phyloP scores from a whole-genome alignment of 441 rosid genomes.

The Pelargonium cotyledonis region DNA sequence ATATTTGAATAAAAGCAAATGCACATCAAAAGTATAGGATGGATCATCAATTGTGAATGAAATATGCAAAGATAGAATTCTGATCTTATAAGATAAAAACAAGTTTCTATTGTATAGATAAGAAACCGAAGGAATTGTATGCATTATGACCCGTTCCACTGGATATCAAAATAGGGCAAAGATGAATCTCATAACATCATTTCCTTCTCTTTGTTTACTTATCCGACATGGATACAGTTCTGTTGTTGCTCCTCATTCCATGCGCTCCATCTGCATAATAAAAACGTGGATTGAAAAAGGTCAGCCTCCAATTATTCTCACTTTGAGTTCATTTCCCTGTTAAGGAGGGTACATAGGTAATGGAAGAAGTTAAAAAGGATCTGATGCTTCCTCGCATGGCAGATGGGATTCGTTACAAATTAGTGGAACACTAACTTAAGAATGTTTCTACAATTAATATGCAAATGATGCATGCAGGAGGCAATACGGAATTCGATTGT shows the following conservation, averaged over 20 bases:
- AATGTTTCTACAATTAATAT: not conserved
- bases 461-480: no score
- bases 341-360: not conserved
- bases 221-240: slow-evolving; percentile 2
- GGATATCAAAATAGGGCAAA: slow-evolving; percentile 10
- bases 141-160: slow-evolving; percentile 12
- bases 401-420: not conserved
- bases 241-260: slow-evolving; percentile 46
- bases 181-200: not conserved
- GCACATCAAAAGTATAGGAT: no score
- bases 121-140: slow-evolving; percentile 7
- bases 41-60: no score
- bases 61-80: no score
- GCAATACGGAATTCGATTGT: no score
- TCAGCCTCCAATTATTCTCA: not conserved
- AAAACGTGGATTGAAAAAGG: not conserved
- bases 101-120: no score
- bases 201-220: not conserved
- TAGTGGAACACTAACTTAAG: not conserved
- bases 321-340: not conserved
- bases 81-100: no score
- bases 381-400: no score
- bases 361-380: not conserved
- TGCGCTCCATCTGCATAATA: slow-evolving; percentile 67
- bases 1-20: no score